Evolutionary conservation across 345 rosid genomes (phyloP), one percentile per base, ranked within the genome.

Genomic region (Arabidopsis thaliana): DNA sequence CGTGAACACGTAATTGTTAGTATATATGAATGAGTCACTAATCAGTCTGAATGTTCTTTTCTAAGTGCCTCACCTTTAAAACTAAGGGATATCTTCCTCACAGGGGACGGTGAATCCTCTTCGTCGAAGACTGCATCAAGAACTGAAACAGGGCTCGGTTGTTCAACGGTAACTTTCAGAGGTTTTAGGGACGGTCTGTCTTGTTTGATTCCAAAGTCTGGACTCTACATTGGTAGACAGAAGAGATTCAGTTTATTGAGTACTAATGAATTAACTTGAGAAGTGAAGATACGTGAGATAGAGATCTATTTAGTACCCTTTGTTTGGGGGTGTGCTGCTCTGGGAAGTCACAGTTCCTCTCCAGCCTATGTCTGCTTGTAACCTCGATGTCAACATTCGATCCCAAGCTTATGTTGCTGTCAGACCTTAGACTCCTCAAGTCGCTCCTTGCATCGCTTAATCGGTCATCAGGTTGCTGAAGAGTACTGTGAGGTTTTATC

Each of bases 61-160:
- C 38, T 4, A 32, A 69, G 76, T 66, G 67, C 12, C 76, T 88
- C 65, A 94, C 98, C 97, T 85, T 77, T 82, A 52, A 89, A 86
- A 64, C 65, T 79, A 48, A 74, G 78, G 73, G 89, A 79, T 73
- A 76, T 88, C 83, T 85, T 91, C 79, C 84, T 86, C 75, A 90
- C 86, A 1, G 97, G 97, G 46, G 95, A 91, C 55, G 90, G 96
- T 71, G 85, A 82, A 67, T 90, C 97, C n/a, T 94, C 97, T 20
- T 76, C 77, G 64, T 80, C 85, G 81, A 86, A 85, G 73, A 88
- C 65, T 68, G 95, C 85, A 78, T 91, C 97, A 40, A 94, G 96
- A 73, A 94, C 92, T 41, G 98, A 90, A 65, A 91, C 84, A 9
- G 96, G 98, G 78, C 98, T 94, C 8, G 98, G 97, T 77, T 94